Conservation (phyloP, 352 stramenopile genomes). For the Globisporangium parvum region DNA sequence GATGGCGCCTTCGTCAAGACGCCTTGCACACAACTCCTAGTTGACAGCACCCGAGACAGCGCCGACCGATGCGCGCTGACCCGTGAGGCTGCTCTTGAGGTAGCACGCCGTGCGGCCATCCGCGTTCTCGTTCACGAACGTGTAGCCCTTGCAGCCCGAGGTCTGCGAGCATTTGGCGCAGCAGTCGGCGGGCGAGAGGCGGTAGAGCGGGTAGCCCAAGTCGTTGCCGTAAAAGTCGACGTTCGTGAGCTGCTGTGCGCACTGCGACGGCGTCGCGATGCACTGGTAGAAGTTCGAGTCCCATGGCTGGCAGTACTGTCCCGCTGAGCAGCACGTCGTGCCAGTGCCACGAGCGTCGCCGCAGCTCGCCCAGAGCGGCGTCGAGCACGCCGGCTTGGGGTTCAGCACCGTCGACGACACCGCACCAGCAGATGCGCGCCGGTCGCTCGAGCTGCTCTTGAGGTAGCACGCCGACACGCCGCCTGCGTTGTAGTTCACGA, state of each 20-base stretch:
- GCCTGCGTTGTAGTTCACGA: slow-evolving; percentile 21
- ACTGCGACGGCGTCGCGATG: slow-evolving; percentile 23
- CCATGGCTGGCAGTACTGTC: no score
- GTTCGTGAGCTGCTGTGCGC: slow-evolving; percentile 26
- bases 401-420: slow-evolving; percentile 1
- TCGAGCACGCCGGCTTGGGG: slow-evolving; percentile 12
- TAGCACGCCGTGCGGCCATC: slow-evolving; percentile 26
- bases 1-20: background rate
- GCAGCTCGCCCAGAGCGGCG: slow-evolving; percentile 14
- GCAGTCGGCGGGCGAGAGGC: no score
- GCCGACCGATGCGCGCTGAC: slow-evolving; percentile 6
- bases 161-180: slow-evolving; percentile 24
- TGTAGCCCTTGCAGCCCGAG: slow-evolving; percentile 25
- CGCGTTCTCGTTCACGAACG: slow-evolving; percentile 31
- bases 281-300: no score
- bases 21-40: background rate
- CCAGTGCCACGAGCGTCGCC: slow-evolving; percentile 13
- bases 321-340: no score
- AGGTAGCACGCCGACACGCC: slow-evolving; percentile 12
- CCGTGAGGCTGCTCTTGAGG: slow-evolving; percentile 21
- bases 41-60: slow-evolving; percentile 23
- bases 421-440: background rate
- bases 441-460: background rate
- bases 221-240: slow-evolving; percentile 35
- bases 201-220: no score